Conservation (phyloP, 768 basidiomycete genomes). For the Suillus lakei region DNA sequence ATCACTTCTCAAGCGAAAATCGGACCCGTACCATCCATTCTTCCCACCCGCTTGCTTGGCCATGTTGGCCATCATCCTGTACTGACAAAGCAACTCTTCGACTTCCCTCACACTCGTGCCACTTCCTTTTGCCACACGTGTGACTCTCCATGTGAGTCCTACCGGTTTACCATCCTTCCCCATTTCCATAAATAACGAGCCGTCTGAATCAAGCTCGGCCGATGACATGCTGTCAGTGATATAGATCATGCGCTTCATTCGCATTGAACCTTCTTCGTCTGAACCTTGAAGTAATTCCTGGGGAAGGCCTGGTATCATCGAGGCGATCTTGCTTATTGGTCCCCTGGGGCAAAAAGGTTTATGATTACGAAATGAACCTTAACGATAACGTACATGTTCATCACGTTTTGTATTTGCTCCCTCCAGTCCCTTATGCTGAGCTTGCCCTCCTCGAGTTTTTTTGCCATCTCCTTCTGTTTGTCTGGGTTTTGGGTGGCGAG, state of each 20-base stretch:
- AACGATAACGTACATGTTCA: slow-evolving; percentile 83
- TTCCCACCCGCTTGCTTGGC: slow-evolving; percentile 98
- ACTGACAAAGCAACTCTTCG: slow-evolving; percentile 96
- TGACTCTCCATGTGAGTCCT: slow-evolving; percentile 89
- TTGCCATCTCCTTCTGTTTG: slow-evolving; percentile 96
- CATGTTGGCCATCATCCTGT: slow-evolving; percentile 99
- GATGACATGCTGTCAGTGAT: slow-evolving; percentile 99
- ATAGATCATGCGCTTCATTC: slow-evolving; percentile 98
- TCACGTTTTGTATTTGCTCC: slow-evolving; percentile 96
- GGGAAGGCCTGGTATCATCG: slow-evolving; percentile 97
- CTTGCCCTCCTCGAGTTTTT: slow-evolving; percentile 97
- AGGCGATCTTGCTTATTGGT: slow-evolving; percentile 97
- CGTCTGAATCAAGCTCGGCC: slow-evolving; percentile 93
- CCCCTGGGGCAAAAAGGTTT: slow-evolving; percentile 68
- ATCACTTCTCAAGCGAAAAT: slow-evolving; percentile 9
- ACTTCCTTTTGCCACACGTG: slow-evolving; percentile 88
- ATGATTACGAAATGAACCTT: slow-evolving; percentile 9
- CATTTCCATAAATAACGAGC: slow-evolving; percentile 84
- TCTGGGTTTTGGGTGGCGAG: slow-evolving; percentile 92
- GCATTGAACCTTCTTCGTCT: slow-evolving; percentile 88
- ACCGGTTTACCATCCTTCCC: slow-evolving; percentile 83
- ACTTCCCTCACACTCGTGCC: slow-evolving; percentile 96
- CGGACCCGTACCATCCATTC: slow-evolving; percentile 78
- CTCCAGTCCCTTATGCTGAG: slow-evolving; percentile 97
- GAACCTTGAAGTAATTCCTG: slow-evolving; percentile 90